A percentile compares a stretch with the other conserved stretches of the same genome.
Evolutionary conservation across 2,329 filamentous ascomycete genomes (phyloP).

Genomic region (Colletotrichum navitas): DNA sequence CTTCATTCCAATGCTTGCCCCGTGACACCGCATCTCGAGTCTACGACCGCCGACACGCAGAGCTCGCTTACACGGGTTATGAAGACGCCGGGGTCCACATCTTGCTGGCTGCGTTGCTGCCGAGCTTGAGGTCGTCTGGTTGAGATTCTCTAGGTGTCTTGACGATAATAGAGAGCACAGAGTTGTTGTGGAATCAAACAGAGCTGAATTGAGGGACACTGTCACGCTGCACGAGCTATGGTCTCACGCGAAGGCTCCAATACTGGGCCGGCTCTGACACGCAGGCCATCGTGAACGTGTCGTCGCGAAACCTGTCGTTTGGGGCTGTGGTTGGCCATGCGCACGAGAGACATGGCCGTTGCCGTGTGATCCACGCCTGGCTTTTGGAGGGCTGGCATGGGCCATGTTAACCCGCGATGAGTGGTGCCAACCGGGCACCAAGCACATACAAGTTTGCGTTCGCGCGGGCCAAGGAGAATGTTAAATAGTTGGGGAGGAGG

Average conservation of each 20-base stretch:
- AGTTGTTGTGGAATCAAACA: slow-evolving; percentile 44
- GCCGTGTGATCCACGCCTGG: neutral
- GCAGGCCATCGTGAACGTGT: neutral
- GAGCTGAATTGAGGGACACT: neutral
- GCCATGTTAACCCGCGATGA: neutral
- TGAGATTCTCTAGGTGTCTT: slow-evolving; percentile 52
- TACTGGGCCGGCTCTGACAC: neutral
- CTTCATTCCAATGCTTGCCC: no score
- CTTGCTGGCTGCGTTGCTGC: slow-evolving; percentile 51
- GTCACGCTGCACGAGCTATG: neutral
- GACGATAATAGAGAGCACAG: slow-evolving; percentile 52
- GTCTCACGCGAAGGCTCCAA: neutral
- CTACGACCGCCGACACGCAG: neutral
- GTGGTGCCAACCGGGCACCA: neutral
- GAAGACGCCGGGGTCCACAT: slow-evolving; percentile 45
- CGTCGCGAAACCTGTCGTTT: neutral
- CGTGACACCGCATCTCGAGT: neutral
- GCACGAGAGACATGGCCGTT: neutral
- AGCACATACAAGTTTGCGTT: neutral
- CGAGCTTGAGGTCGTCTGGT: slow-evolving; percentile 48
- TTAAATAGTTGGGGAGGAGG: neutral
- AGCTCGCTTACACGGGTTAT: slow-evolving; percentile 31
- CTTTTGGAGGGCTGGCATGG: neutral
- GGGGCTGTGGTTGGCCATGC: neutral
- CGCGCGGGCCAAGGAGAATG: neutral